Evolutionary conservation across 164 flowering plant species (phyloP), one percentile per base, ranked within the genome.

Genomic region (Kingdonia uniflora): DNA sequence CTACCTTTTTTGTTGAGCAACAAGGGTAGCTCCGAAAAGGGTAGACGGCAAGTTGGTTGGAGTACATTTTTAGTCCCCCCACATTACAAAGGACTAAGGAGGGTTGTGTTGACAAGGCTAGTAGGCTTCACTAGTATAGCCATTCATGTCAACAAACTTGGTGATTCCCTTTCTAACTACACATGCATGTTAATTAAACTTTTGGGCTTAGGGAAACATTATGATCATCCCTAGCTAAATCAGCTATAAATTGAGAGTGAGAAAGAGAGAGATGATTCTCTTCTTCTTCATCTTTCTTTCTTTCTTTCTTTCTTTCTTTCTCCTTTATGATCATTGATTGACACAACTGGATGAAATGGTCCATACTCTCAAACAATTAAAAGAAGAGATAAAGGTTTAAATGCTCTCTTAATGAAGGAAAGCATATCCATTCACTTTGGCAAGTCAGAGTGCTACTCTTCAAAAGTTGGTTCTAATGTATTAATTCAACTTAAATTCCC

Each of bases 401-500:
- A 46, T 55, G 37, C 62, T 49, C 44, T 47, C 21, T 11, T 15
- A 26, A 44, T 21, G 10, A 48, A 51, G 22, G 16, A 26, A 29
- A 16, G 48, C 19, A 33, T 42, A 51, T 59, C 58, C 58, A 52
- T 37, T 56, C 60, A 56, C 51, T 22, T 19, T 26, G 41, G 47
- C n/a, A 26, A 41, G 53, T 58, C 54, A 41, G 54, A 41, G 14
- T 24, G 39, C 19, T 57, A 57, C 38, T 23, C 53, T 58, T 58
- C 45, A 39, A 49, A 56, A 59, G 56, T 63, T 59, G 65, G 41
- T 62, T 69, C 56, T n/a, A 58, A 50, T 21, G 19, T 17, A 66
- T 65, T 59, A 59, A 62, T 55, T 55, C 49, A 58, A 61, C 35
- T 58, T 58, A 43, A 62, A 50, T 65, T 65, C 20, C 57, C n/a